A percentile compares a stretch with the other conserved stretches of the same genome.
These are phyloP conservation scores for Solanum hybrid DNA, from an alignment of 305 asterid genomes.

Conservation along the genomic window DNA sequence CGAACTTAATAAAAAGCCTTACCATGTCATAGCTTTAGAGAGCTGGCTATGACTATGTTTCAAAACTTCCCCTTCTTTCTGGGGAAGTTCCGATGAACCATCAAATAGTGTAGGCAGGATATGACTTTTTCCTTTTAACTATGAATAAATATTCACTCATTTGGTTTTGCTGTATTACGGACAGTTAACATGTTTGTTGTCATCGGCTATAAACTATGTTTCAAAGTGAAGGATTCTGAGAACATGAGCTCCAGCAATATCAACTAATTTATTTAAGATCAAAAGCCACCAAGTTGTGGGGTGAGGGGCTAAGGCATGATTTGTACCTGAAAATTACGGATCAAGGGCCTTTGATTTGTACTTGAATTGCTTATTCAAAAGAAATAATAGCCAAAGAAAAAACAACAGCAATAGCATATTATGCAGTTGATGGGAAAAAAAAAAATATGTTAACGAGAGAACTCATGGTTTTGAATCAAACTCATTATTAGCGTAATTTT, in stretches of 20 bases:
- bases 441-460: neutral
- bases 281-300: neutral
- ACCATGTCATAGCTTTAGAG: neutral
- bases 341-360: neutral
- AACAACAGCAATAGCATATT: neutral
- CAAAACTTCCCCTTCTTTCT: neutral
- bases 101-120: neutral
- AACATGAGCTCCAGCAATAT: neutral
- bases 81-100: neutral
- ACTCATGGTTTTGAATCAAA: neutral
- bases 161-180: neutral
- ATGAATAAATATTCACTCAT: neutral
- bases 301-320: neutral
- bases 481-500: neutral
- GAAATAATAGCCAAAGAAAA: neutral
- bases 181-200: neutral
- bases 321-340: neutral
- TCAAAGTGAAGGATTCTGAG: neutral
- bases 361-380: neutral
- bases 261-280: neutral
- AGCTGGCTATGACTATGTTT: neutral
- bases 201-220: neutral
- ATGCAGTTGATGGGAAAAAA: no score
- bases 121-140: neutral
- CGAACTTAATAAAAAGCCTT: neutral